Conservation (phyloP, 2,329 filamentous ascomycete genomes). For the Massarina eburnea region DNA sequence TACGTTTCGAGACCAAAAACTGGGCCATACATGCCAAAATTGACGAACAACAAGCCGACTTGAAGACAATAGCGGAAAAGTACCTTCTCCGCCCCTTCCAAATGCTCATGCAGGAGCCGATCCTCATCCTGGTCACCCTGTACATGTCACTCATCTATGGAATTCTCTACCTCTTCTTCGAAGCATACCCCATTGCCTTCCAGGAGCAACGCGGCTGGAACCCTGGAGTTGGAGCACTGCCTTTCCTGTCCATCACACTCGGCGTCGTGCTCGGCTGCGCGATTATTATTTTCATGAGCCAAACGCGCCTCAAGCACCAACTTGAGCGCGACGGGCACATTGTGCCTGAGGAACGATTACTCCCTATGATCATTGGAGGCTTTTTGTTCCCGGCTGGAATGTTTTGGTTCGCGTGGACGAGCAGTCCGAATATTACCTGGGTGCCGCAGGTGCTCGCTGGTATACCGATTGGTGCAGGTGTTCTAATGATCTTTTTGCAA, state of each 20-base stretch:
- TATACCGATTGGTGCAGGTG: conserved; percentile 46
- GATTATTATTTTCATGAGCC: conserved; percentile 35
- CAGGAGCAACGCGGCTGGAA: conserved; percentile 34
- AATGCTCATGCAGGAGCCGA: conserved; percentile 24
- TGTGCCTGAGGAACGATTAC: conserved; percentile 51
- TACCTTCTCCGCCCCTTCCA: conserved; percentile 41
- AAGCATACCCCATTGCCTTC: conserved; percentile 52
- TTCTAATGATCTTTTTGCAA: conserved; percentile 51
- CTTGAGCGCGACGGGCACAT: conserved; percentile 32
- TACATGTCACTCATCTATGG: conserved; percentile 46
- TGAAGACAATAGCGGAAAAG: conserved; percentile 44
- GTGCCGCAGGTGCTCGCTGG: conserved; percentile 47
- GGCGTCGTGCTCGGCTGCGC: conserved; percentile 16
- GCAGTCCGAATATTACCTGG: conserved; percentile 46
- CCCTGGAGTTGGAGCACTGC: conserved; percentile 43
- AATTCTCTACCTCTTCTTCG: conserved; percentile 51
- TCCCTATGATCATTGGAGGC: conserved; percentile 56
- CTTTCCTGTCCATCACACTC: conserved; percentile 19
- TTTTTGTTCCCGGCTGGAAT: conserved; percentile 51
- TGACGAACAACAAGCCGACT: conserved; percentile 46
- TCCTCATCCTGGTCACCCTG: conserved; percentile 19
- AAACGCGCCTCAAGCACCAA: conserved; percentile 38
- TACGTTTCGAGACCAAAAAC: conserved; percentile 53
- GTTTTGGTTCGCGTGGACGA: conserved; percentile 59
- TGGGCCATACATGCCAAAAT: conserved; percentile 49